Conservation (phyloP, 2,329 filamentous ascomycete genomes). For the Colletotrichum coccodes region DNA sequence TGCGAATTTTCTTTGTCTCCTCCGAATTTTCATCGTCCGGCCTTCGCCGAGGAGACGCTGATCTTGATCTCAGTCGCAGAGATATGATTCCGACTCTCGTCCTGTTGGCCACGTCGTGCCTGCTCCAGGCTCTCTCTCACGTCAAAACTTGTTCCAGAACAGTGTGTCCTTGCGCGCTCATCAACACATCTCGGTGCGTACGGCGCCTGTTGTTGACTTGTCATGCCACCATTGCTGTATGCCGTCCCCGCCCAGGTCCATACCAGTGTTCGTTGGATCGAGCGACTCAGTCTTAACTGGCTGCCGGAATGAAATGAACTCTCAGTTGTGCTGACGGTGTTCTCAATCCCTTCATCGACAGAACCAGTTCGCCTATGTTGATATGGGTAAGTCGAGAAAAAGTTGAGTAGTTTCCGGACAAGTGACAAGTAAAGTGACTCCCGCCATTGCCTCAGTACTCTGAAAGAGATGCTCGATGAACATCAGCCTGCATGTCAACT, state of each 20-base stretch:
- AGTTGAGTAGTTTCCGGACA: background rate
- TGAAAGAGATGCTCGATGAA: background rate
- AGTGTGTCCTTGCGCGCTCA: too few species aligned
- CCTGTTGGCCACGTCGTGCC: background rate
- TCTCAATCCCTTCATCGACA: background rate
- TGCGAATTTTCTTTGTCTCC: background rate
- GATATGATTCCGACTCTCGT: background rate
- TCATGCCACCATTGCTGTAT: constrained; percentile 1
- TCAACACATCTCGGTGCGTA: background rate
- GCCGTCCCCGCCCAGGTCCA: background rate
- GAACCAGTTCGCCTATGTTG: background rate
- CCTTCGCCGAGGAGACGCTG: background rate
- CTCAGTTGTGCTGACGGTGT: too few species aligned
- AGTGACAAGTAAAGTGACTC: background rate
- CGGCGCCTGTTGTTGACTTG: constrained; percentile 8
- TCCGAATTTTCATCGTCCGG: too few species aligned
- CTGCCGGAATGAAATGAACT: background rate
- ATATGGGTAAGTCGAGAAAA: background rate
- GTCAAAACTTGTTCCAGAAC: background rate
- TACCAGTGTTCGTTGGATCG: background rate
- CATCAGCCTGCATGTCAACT: background rate
- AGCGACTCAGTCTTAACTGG: background rate
- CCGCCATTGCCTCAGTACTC: background rate
- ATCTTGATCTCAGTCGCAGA: background rate
- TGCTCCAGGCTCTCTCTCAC: background rate